phyloP scores from a whole-genome alignment of 2,329 filamentous ascomycete species.

The Aspergillus luchuensis region DNA sequence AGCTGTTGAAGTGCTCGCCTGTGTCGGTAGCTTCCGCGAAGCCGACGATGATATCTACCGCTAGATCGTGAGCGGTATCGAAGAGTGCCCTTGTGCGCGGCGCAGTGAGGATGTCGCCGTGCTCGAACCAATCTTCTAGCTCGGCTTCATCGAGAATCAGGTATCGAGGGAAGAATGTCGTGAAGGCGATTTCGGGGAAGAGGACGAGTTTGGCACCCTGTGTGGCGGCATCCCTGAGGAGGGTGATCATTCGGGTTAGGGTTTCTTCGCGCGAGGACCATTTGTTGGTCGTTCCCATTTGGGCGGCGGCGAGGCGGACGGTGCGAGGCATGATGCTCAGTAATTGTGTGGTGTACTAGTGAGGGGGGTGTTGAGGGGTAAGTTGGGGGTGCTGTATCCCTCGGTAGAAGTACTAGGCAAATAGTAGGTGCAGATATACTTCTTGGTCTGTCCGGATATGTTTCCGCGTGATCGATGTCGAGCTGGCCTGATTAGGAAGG shows the following conservation, averaged over 20 bases:
- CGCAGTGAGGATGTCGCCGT: constrained; percentile 44
- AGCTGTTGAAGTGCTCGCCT: constrained; percentile 54
- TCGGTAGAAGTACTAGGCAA: background rate
- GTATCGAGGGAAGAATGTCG: background rate
- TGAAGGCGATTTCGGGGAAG: background rate
- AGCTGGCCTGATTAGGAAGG: background rate
- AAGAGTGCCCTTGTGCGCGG: constrained; percentile 53
- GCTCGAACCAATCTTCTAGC: constrained; percentile 56
- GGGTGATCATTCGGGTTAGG: background rate
- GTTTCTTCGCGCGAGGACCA: background rate
- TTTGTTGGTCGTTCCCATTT: background rate
- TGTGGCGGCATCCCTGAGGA: background rate
- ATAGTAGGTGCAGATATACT: background rate
- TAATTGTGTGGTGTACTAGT: background rate
- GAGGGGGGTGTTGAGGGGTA: background rate
- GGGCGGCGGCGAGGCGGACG: constrained; percentile 55
- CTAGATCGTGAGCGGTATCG: constrained; percentile 49
- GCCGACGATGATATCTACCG: constrained; percentile 56
- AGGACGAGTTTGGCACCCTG: background rate
- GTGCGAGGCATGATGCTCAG: constrained; percentile 38
- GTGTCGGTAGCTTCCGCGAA: constrained; percentile 53
- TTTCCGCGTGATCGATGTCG: background rate
- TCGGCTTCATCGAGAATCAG: constrained; percentile 40
- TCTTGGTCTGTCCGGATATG: constrained; percentile 5
- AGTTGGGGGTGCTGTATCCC: constrained; percentile 5